Conservation (phyloP, 225 moss, liverwort and hornwort species). For the Marchantia paleacea region DNA sequence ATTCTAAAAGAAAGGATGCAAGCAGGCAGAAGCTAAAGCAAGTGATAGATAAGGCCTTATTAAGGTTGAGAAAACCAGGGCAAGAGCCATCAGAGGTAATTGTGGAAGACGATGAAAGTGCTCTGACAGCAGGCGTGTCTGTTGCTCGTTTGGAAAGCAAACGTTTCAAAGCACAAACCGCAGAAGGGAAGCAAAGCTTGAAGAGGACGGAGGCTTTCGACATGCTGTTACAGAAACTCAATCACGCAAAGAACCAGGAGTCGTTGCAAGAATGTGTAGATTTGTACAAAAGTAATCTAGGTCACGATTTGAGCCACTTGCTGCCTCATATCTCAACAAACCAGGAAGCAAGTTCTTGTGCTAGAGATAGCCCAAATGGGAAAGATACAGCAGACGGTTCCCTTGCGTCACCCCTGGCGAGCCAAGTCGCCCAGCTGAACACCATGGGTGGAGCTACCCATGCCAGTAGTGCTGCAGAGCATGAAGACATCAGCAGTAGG, state of each 20-base stretch:
- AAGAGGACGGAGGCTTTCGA: slow-evolving; percentile 74
- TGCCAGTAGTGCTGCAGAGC: slow-evolving; percentile 19
- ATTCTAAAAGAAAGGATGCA: slow-evolving; percentile 56
- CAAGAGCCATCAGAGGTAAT: slow-evolving; percentile 44
- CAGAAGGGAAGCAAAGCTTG: slow-evolving; percentile 67
- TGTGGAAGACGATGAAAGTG: slow-evolving; percentile 61
- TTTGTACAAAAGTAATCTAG: slow-evolving; percentile 63
- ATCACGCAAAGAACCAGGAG: slow-evolving; percentile 58
- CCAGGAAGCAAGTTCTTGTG: slow-evolving; percentile 13
- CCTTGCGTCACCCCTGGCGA: slow-evolving; percentile 21
- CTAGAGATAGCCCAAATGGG: background rate
- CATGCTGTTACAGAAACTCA: slow-evolving; percentile 68
- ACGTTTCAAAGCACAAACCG: slow-evolving; percentile 67
- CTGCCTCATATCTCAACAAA: slow-evolving; percentile 58
- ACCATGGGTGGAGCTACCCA: slow-evolving; percentile 15
- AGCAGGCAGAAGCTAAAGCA: slow-evolving; percentile 58
- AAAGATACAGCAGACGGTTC: slow-evolving; percentile 8
- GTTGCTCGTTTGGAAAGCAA: slow-evolving; percentile 53
- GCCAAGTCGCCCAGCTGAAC: slow-evolving; percentile 15
- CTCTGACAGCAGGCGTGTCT: background rate
- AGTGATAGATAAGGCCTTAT: slow-evolving; percentile 56
- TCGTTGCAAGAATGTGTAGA: slow-evolving; percentile 71
- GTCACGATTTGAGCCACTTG: slow-evolving; percentile 66
- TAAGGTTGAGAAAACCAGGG: slow-evolving; percentile 56
- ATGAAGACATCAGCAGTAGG: slow-evolving; percentile 17